Conservation (phyloP, 495 filamentous ascomycete species). For the Penicillium ucsense region DNA sequence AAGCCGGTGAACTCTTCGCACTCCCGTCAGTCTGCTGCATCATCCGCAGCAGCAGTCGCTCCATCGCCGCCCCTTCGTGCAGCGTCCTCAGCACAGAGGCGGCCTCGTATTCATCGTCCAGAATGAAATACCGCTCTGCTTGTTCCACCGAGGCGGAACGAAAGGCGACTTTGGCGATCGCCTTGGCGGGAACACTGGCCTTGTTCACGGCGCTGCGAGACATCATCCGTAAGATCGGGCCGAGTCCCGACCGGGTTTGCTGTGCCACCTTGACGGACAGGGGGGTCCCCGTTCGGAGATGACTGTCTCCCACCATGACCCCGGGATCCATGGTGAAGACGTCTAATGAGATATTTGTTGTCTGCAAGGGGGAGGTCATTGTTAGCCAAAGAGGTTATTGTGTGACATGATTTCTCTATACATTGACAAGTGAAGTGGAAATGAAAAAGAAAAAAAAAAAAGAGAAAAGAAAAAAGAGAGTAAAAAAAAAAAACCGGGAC, state of each 20-base stretch:
- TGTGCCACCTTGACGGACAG: slow-evolving; percentile 26
- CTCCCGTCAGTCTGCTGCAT: slow-evolving; percentile 26
- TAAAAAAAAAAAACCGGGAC: too few relatives aligned
- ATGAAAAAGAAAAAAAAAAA: too few relatives aligned
- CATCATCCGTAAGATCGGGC: slow-evolving; percentile 28
- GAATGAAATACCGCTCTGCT: slow-evolving; percentile 32
- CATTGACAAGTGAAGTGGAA: too few relatives aligned
- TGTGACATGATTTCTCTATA: too few relatives aligned
- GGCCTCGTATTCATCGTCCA: slow-evolving; percentile 31
- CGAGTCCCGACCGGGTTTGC: slow-evolving; percentile 28
- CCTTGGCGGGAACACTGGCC: slow-evolving; percentile 31
- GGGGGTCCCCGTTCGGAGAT: slow-evolving; percentile 18
- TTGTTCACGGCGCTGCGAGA: slow-evolving; percentile 34
- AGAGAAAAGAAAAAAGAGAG: too few relatives aligned
- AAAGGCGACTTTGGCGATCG: slow-evolving; percentile 33
- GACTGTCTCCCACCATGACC: slow-evolving; percentile 22
- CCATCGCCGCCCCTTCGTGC: slow-evolving; percentile 22
- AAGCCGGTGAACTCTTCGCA: slow-evolving; percentile 20
- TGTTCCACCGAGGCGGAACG: slow-evolving; percentile 24
- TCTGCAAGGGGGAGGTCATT: slow-evolving; percentile 9
- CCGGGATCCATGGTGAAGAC: slow-evolving; percentile 36
- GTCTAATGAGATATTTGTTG: slow-evolving; percentile 28
- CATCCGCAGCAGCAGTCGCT: slow-evolving; percentile 21
- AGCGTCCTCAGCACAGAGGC: slow-evolving; percentile 28
- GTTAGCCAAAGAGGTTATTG: not conserved